Evolutionary conservation across 768 basidiomycete species (phyloP), one percentile per base, ranked within the genome.

Genomic region (Tulasnella sp.): DNA sequence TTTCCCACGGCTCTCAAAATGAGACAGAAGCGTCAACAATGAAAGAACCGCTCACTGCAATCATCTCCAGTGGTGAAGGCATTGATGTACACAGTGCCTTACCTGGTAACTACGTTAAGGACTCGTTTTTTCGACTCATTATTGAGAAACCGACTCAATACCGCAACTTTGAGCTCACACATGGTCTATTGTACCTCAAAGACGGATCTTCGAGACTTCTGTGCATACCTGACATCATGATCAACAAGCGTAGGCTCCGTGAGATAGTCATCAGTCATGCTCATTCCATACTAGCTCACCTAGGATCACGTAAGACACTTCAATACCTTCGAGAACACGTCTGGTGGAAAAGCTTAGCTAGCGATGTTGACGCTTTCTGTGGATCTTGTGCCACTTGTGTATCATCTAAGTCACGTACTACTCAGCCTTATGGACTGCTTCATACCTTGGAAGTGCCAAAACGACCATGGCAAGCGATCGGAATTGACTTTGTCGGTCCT

Each of bases 41-140:
- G 28, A 19, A 25, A 13, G 44, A 44, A 9, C 25, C 31, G 1
- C 27, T 54, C 13, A 41, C 48, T 0, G 28, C 49, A 6, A 25
- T 59, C 7, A 46, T 57, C 5, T 7, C 37, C 6, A 41, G 28
- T 2, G 40, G 37, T 25, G 48, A 58, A 45, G 53, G 25, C 8
- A 48, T 53, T 22, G 50, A 57, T 27, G 25, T 65, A 3, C 55
- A 53, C 0, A 35, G 25, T 3, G 4, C 25, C 0, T 37, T 66
- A 1, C 37, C 57, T 2, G 46, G 55, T 0, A 48, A 56, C 0
- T 59, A 64, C 33, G 47, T 16, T 3, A 52, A 57, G 4, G 54
- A 55, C 45, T 58, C 58, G 31, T 62, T 66, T 52, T 67, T 67
- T 29, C 57, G 42, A 1, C 19, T 47, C 0, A 59, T 70, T 6